Evolutionary conservation across 208 protist genomes (phyloP).

Genomic region (Acanthamoeba sp.): DNA sequence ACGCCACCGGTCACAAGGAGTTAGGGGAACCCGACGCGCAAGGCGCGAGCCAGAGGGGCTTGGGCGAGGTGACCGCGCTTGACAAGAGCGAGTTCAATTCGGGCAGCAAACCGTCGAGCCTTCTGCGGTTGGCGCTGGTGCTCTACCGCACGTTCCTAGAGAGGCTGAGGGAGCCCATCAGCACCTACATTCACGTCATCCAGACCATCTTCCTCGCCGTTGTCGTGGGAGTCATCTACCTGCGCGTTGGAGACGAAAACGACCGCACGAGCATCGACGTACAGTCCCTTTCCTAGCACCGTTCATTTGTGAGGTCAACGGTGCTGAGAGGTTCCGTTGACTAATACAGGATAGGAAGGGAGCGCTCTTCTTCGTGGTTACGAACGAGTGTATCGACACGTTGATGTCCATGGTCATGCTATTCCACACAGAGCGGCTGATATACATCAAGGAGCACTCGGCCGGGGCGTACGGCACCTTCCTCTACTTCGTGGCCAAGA

Average conservation of each 20-base stretch:
- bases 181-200: not conserved
- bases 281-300: no score
- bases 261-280: conserved; percentile 4
- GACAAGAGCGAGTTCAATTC: not conserved
- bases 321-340: not conserved
- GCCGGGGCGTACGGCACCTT: conserved; percentile 23
- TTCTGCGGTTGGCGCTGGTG: not conserved
- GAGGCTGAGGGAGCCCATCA: not conserved
- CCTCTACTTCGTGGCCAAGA: conserved; percentile 66
- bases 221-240: conserved; percentile 10
- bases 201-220: conserved; percentile 26
- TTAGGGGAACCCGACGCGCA: no score
- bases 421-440: not conserved
- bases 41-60: no score
- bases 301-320: no score
- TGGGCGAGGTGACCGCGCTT: not conserved
- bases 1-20: no score
- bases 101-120: not conserved
- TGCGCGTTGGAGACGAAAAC: not conserved
- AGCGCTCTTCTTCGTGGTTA: conserved; percentile 60
- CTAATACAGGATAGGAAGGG: conserved; percentile 1
- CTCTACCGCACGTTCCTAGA: not conserved
- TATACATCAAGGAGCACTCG: conserved; percentile 38
- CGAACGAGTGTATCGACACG: not conserved
- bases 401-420: not conserved